These are phyloP conservation scores for Scheffersomyces amazonensis DNA, from an alignment of 805 yeast species.

Conservation along the genomic window DNA sequence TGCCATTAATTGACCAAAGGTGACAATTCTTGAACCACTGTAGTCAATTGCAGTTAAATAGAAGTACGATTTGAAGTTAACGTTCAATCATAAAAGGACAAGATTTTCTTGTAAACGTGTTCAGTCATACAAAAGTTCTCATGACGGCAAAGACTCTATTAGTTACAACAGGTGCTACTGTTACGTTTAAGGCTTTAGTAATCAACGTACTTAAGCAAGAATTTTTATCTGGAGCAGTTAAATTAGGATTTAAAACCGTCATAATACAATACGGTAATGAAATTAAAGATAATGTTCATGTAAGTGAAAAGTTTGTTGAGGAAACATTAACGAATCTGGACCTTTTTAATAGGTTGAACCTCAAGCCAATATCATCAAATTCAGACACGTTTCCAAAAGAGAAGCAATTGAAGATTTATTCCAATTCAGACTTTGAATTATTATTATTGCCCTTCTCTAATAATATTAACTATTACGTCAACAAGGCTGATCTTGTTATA, in stretches of 20 bases:
- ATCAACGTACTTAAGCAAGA: conserved; percentile 30
- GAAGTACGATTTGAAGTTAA: no score
- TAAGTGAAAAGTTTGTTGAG: conserved; percentile 21
- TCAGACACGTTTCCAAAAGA: neutral
- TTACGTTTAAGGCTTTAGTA: conserved; percentile 66
- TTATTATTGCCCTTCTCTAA: conserved; percentile 26
- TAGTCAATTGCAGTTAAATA: no score
- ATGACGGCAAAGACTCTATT: conserved; percentile 26
- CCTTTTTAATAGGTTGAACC: conserved; percentile 3
- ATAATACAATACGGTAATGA: conserved; percentile 34
- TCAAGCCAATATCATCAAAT: neutral
- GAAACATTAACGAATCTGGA: conserved; percentile 11
- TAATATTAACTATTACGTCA: conserved; percentile 35
- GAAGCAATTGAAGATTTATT: conserved; percentile 1
- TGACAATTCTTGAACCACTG: no score
- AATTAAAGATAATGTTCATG: conserved; percentile 13
- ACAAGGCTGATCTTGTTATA: conserved; percentile 56
- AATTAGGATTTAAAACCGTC: conserved; percentile 30
- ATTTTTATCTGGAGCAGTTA: conserved; percentile 34
- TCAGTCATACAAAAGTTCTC: no score
- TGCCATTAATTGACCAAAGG: no score
- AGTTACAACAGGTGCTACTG: conserved; percentile 90
- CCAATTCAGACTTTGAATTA: conserved; percentile 9
- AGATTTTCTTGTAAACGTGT: no score
- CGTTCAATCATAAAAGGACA: no score